phyloP scores from a whole-genome alignment of 495 filamentous ascomycete species.

The Lophiotrema nucula region DNA sequence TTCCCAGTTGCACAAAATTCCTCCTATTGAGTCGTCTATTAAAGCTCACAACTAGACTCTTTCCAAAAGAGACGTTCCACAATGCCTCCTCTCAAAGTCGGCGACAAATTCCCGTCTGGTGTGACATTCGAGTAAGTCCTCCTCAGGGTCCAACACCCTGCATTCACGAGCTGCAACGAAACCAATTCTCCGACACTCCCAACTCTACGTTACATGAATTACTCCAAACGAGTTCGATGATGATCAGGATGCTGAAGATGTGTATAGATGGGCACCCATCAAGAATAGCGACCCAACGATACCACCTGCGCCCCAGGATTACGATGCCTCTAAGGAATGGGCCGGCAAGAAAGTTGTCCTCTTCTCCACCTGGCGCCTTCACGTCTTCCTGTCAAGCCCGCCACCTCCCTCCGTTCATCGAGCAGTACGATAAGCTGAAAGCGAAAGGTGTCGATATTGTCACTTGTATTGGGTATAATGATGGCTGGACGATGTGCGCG shows the following conservation, averaged over 20 bases:
- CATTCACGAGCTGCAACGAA: too few species aligned
- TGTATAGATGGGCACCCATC: slow-evolving; percentile 43
- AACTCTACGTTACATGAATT: too few species aligned
- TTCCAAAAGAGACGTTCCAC: too few species aligned
- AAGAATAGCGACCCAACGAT: slow-evolving; percentile 50
- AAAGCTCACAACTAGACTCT: too few species aligned
- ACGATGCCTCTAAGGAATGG: slow-evolving; percentile 83
- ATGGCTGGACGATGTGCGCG: slow-evolving; percentile 87
- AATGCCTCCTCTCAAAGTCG: slow-evolving; percentile 74
- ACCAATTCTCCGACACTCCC: too few species aligned
- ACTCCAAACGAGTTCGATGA: too few species aligned
- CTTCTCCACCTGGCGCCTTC: slow-evolving; percentile 88
- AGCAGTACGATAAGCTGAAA: slow-evolving; percentile 68
- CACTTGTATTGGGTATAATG: slow-evolving; percentile 83
- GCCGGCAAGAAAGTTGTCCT: slow-evolving; percentile 86
- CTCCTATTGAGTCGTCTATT: too few species aligned
- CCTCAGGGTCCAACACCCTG: slow-evolving; percentile 7
- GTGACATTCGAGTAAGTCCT: slow-evolving; percentile 68
- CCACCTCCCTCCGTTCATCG: slow-evolving; percentile 84
- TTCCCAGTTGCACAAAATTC: too few species aligned
- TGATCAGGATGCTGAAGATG: too few species aligned
- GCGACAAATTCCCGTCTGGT: slow-evolving; percentile 77
- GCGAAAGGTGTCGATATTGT: slow-evolving; percentile 84
- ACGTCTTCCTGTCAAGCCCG: slow-evolving; percentile 86
- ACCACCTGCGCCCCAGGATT: slow-evolving; percentile 76